Conservation (phyloP, 306 rosid genomes). For the Trifolium repens region DNA sequence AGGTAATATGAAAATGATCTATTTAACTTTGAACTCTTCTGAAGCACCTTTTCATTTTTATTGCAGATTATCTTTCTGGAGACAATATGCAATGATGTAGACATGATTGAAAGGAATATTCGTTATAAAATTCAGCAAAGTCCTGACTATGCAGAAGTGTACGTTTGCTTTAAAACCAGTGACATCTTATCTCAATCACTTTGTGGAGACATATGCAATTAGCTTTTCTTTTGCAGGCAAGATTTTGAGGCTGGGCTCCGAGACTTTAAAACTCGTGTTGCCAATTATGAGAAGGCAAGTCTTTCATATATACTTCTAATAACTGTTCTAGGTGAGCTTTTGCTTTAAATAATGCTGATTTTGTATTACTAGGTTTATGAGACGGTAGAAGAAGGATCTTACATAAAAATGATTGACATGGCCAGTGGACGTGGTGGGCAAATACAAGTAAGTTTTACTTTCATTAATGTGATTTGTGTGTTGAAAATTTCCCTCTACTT, state of each 20-base stretch:
- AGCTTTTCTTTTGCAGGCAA: conserved; percentile 62
- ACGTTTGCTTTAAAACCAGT: conserved; percentile 48
- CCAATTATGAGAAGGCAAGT: conserved; percentile 83
- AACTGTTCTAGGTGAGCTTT: conserved; percentile 37
- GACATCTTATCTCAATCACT: conserved; percentile 39
- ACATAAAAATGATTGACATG: conserved; percentile 98
- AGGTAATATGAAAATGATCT: conserved; percentile 33
- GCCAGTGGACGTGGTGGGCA: conserved; percentile 98
- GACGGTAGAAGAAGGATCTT: conserved; percentile 97
- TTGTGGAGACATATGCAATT: conserved; percentile 30
- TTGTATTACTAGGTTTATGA: conserved; percentile 78
- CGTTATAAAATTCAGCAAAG: conserved; percentile 97
- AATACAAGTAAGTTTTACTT: conserved; percentile 71
- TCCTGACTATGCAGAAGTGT: conserved; percentile 97
- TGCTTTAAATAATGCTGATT: conserved; percentile 35
- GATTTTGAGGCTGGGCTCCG: conserved; percentile 89
- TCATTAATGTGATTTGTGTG: conserved; percentile 27
- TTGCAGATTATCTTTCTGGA: conserved; percentile 96
- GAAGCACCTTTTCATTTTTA: conserved; percentile 29
- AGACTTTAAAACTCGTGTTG: conserved; percentile 86
- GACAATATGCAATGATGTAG: conserved; percentile 92
- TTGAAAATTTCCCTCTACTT: conserved; percentile 1
- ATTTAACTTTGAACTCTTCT: conserved; percentile 31
- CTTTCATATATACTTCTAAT: conserved; percentile 35
- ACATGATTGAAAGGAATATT: conserved; percentile 92